Evolutionary conservation across 2,329 filamentous ascomycete genomes (phyloP).

Genomic region (Cladorrhinum sp.): DNA sequence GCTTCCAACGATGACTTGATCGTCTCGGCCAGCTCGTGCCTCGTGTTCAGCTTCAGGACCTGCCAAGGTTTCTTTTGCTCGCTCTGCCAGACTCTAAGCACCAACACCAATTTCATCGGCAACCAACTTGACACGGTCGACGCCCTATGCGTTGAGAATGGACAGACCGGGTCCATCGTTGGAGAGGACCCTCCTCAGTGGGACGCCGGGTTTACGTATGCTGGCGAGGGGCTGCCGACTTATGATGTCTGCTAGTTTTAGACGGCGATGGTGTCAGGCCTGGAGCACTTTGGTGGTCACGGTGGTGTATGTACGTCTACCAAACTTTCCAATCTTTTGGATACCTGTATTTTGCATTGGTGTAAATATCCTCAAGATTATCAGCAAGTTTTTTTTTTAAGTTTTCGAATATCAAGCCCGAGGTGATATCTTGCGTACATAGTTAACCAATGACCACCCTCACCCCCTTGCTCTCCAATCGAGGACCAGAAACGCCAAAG

Average conservation of each 20-base stretch:
- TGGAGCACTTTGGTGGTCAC: too few relatives aligned
- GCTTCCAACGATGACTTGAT: slow-evolving; percentile 30
- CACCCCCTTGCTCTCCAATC: too few relatives aligned
- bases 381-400: too few relatives aligned
- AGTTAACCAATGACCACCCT: too few relatives aligned
- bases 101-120: slow-evolving; percentile 36
- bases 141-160: slow-evolving; percentile 34
- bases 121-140: slow-evolving; percentile 34
- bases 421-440: too few relatives aligned
- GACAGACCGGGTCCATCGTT: slow-evolving; percentile 35
- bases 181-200: slow-evolving; percentile 35
- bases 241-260: slow-evolving; percentile 33
- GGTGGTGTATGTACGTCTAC: too few relatives aligned
- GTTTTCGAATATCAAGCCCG: too few relatives aligned
- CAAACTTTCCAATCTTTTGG: too few relatives aligned
- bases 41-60: slow-evolving; percentile 34
- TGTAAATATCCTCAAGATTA: too few relatives aligned
- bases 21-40: slow-evolving; percentile 33
- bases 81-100: slow-evolving; percentile 33
- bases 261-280: neutral
- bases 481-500: too few relatives aligned
- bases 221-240: slow-evolving; percentile 30
- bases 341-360: too few relatives aligned
- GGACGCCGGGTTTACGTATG: slow-evolving; percentile 35
- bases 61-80: slow-evolving; percentile 40